Conservation (phyloP, 495 filamentous ascomycete genomes). For the Penicillium canariense region DNA sequence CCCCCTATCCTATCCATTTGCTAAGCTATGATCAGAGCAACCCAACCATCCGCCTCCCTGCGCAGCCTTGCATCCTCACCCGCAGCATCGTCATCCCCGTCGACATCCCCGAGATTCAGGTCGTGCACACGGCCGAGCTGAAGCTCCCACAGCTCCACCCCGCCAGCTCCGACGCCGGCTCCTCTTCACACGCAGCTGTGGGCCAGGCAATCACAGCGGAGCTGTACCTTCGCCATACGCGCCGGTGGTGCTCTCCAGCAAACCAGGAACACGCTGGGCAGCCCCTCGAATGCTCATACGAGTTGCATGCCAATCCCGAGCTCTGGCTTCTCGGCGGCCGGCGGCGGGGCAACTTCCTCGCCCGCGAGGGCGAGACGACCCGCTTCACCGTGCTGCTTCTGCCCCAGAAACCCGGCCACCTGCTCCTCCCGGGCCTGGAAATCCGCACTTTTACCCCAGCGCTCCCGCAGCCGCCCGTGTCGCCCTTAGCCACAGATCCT, state of each 20-base stretch:
- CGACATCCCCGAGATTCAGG: constrained; percentile 78
- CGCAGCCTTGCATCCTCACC: constrained; percentile 30
- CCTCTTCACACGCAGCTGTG: constrained; percentile 46
- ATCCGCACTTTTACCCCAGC: constrained; percentile 57
- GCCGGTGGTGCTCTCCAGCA: constrained; percentile 64
- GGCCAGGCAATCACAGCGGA: constrained; percentile 71
- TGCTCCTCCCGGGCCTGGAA: constrained; percentile 75
- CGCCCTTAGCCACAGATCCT: constrained; percentile 19
- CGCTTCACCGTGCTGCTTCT: constrained; percentile 66
- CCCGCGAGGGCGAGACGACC: constrained; percentile 46
- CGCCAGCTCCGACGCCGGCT: constrained; percentile 20
- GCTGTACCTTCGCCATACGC: constrained; percentile 71
- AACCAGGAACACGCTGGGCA: constrained; percentile 37
- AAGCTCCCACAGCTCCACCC: constrained; percentile 45
- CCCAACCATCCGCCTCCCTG: constrained; percentile 35
- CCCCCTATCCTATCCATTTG: background rate
- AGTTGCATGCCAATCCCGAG: constrained; percentile 72
- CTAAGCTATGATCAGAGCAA: constrained; percentile 27
- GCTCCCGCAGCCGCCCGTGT: constrained; percentile 16
- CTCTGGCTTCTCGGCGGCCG: constrained; percentile 83
- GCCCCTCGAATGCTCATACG: constrained; percentile 77
- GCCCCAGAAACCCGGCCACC: constrained; percentile 71
- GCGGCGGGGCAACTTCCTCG: constrained; percentile 72
- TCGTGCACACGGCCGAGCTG: constrained; percentile 82
- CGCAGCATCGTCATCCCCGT: constrained; percentile 59